Base-by-base conservation (phyloP, 2,329 filamentous ascomycete genomes). In the Madurella fahalii region DNA sequence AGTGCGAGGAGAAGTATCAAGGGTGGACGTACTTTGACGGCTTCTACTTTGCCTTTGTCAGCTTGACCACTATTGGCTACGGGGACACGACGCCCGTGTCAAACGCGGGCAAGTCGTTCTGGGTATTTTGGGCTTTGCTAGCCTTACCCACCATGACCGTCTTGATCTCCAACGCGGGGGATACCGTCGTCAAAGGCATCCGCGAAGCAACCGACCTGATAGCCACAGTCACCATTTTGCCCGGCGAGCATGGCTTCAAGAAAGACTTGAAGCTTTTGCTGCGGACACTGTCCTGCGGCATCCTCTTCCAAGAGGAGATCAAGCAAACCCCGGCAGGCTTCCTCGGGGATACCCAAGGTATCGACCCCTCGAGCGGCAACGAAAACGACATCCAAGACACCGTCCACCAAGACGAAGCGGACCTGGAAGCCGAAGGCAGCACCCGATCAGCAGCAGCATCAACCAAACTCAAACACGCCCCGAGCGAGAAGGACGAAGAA, bases 111-210 rank as follows among this genome's bases (percentile, higher is more conserved):
- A 85, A 89, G 52, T 83, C 89, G 0, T 95, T 96, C 68, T 96
- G 95, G 64, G 89, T 96, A n/a, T 85, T 96, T 53, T 96, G 92
- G 92, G 89, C 86, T 13, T 70, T 96, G 1, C 79, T 96, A 25
- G 90, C 91, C 0, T 78, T 96, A 2, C 92, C 92, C 0, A 92
- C 89, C 2, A 92, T 92, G 80, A 95, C 92, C 0, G 85, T 95
- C 16, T 79, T 96, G 12, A 88, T 95, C 59, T 87, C 84, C 11
- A 88, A 92, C 61, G 87, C 94, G 56, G 89, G 88, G 20, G 87
- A 95, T 64, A 96, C 92, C 0, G 80, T 96, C 17, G 85, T 96
- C 44, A 83, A 81, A 62, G 70, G 73, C 4, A 69, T 86, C 52
- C 73, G 76, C 11, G 80, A 85, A 52, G 67, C 73, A 4, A 85